A percentile compares a stretch with the other conserved stretches of the same genome.
Conservation (phyloP, 148 eudicot species). For the Talinum fruticosum region DNA sequence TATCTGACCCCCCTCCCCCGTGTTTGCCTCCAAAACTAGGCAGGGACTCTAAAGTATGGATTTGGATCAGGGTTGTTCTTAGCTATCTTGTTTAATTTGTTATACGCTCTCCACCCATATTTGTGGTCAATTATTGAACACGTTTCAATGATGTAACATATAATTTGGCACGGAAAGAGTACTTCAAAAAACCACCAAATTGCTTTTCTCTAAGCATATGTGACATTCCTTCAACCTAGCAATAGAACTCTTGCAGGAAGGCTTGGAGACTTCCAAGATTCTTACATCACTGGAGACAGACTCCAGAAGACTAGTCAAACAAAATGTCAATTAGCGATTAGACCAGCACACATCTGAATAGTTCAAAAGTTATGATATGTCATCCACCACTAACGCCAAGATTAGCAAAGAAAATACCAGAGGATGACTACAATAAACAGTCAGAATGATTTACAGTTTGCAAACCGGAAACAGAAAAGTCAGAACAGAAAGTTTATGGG, state of each 20-base stretch:
- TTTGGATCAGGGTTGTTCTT: background rate
- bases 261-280: background rate
- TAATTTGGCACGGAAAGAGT: no score
- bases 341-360: background rate
- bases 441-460: background rate
- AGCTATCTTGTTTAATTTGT: background rate
- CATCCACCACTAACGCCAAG: background rate
- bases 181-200: no score
- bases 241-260: background rate
- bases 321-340: background rate
- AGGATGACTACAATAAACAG: background rate
- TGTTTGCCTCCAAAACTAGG: background rate
- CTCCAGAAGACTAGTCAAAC: background rate
- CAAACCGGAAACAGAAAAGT: background rate
- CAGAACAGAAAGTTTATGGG: background rate
- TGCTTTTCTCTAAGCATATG: background rate
- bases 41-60: background rate
- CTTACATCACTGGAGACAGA: background rate
- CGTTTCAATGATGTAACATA: no score
- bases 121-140: no score
- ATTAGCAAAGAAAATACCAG: background rate
- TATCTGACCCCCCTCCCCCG: no score
- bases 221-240: background rate
- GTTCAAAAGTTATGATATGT: background rate
- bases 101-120: background rate